Base-by-base conservation (phyloP, 768 basidiomycete species). In the Auricularia sp. region DNA sequence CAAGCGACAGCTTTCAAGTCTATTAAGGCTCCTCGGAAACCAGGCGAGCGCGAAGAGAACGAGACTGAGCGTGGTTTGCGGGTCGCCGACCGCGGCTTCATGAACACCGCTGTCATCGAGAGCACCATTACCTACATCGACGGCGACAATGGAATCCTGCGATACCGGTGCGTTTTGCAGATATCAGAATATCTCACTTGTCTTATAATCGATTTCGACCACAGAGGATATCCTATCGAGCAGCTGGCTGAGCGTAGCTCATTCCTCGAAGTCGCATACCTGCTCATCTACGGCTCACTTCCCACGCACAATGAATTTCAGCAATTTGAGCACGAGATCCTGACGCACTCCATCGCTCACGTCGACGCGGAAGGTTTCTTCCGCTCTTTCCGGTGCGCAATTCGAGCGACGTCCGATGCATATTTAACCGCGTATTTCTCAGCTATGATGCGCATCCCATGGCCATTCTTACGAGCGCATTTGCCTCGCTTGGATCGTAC, bases 361-460 rank as follows among this genome's bases (percentile, higher is more conserved):
- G 79, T 83, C 11, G 88, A 90, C 66, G 82, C 88, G 34, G 84
- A 85, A 66, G 80, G 83, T 59, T 83, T 90, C 78, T 85, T 85
- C 76, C 79, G 83, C 42, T 81, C 86, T 34, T 89, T 88, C 76
- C 78, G 86, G 85, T 82, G 61, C 61, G 75, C 67, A 34, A 18
- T 21, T 18, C 39, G 8, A 42, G 39, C 39, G 12, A 14, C 18
- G 10, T 18, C 47, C 5, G 16, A 6, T 29, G n/a, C 36, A 33
- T 47, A 36, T 35, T 8, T 21, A 21, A 47, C 8, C 33, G 36
- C 16, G 36, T 44, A 23, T 29, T 29, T n/a, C 39, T 14, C 64
- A 90, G 91, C 61, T 92, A 93, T 71, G 93, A 95, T 66, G 89
- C 93, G 1, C 93, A 95, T 70, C 93, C 93, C 0, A 94, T 93